Conservation (phyloP, 768 basidiomycete genomes). For the Hortiboletus flavorubellus region DNA sequence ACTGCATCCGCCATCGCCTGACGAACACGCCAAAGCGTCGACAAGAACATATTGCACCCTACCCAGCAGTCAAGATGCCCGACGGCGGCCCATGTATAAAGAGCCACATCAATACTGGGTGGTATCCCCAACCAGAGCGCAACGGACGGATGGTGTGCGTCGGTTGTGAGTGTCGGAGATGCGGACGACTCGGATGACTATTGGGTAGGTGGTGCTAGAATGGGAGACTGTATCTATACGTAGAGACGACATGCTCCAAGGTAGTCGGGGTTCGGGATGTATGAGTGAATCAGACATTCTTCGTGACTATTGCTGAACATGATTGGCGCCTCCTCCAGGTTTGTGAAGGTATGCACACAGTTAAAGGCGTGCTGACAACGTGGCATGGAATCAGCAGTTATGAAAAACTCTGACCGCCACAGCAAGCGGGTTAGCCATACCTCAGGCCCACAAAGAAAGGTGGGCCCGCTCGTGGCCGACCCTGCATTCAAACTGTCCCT, state of each 20-base stretch:
- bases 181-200: constrained; percentile 35
- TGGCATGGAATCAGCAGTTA: no score
- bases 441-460: no score
- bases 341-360: no score
- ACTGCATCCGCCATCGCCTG: not conserved
- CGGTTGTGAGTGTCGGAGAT: constrained; percentile 41
- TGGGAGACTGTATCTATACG: constrained; percentile 7
- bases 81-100: constrained; percentile 43
- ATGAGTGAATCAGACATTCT: not conserved
- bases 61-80: constrained; percentile 30
- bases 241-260: constrained; percentile 10
- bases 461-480: no score
- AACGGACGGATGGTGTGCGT: not conserved
- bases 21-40: constrained; percentile 31
- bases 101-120: constrained; percentile 34
- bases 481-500: no score
- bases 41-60: constrained; percentile 36
- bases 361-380: no score
- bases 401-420: no score
- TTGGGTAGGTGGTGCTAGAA: not conserved
- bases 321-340: no score
- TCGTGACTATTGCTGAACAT: no score
- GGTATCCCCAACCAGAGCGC: constrained; percentile 32
- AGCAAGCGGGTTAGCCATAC: no score
- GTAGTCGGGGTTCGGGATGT: not conserved